Percentiles rank a stretch among this genome's conserved stretches.
phyloP scores from a whole-genome alignment of 2,329 filamentous ascomycete species.

The Talaromyces sp. region DNA sequence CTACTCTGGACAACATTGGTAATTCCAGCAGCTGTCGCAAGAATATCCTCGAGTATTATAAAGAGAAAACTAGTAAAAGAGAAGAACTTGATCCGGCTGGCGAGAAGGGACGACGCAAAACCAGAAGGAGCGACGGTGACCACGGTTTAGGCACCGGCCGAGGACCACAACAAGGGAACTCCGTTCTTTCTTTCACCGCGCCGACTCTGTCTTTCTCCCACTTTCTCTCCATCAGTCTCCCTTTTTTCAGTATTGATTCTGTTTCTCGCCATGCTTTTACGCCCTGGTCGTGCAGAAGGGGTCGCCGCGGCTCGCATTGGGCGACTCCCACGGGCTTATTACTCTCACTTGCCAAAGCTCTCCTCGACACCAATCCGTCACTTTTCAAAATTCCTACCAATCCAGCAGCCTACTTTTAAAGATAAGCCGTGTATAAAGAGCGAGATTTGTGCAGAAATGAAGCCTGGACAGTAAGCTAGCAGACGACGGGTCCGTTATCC shows the following conservation, averaged over 20 bases:
- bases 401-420: background rate
- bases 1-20: background rate
- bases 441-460: background rate
- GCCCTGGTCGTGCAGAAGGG: background rate
- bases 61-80: background rate
- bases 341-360: background rate
- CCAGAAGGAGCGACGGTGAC: background rate
- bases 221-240: background rate
- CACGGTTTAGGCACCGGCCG: background rate
- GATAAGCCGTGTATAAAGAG: background rate
- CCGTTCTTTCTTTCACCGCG: background rate
- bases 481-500: background rate
- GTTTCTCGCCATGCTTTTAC: background rate
- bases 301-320: background rate
- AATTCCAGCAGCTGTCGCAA: background rate
- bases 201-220: background rate
- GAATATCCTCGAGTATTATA: background rate
- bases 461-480: background rate
- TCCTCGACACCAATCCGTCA: background rate
- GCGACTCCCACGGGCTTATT: background rate
- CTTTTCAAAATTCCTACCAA: background rate
- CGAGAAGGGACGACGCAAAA: background rate
- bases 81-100: background rate
- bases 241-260: background rate
- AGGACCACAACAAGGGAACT: background rate